phyloP scores from a whole-genome alignment of 192 early-diverging fungal species.

The Coemansia sp. region DNA sequence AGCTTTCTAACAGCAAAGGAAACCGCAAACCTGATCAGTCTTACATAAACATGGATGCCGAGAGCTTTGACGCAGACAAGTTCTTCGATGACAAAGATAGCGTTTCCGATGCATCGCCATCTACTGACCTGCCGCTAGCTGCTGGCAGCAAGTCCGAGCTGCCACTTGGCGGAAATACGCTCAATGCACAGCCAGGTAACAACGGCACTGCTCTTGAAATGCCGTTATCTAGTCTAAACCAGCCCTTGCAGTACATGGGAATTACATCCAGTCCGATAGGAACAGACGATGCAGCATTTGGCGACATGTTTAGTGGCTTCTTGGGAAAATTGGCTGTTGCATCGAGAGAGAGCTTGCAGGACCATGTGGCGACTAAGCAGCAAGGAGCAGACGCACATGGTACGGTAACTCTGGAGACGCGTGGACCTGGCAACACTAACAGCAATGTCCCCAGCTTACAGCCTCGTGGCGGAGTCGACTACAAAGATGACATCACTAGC shows the following conservation, averaged over 20 bases:
- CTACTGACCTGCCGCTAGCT: neutral
- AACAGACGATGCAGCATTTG: constrained; percentile 10
- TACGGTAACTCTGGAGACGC: neutral
- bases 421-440: neutral
- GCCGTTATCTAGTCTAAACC: neutral
- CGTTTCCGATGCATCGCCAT: neutral
- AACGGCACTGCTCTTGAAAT: too few species aligned
- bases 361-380: neutral
- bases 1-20: neutral
- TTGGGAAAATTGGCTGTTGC: neutral
- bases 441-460: neutral
- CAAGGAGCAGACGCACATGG: neutral
- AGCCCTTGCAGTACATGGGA: neutral
- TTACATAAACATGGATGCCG: constrained; percentile 8
- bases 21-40: neutral
- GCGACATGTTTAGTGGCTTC: constrained; percentile 24
- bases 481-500: neutral
- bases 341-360: neutral
- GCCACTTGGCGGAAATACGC: neutral
- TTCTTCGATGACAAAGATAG: constrained; percentile 32
- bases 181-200: neutral
- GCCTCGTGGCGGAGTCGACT: neutral
- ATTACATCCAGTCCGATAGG: neutral
- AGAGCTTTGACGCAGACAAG: constrained; percentile 33
- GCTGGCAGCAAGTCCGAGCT: constrained; percentile 7